Percentiles rank a stretch among this genome's conserved stretches.
phyloP scores from a whole-genome alignment of 148 eudicot species.

The Vaccinium vitisidaea region DNA sequence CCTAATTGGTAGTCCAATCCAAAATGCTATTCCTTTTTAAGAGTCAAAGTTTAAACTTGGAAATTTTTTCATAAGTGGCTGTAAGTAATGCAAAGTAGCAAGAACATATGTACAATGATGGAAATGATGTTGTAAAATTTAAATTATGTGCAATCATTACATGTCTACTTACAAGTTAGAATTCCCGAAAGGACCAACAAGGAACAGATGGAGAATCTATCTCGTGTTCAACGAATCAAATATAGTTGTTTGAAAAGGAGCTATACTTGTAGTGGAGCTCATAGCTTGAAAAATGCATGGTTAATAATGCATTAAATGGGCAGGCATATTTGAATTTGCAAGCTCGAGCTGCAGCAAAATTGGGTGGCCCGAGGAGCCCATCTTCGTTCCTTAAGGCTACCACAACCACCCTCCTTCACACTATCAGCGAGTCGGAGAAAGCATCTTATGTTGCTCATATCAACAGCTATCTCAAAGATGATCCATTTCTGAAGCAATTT shows the following conservation, averaged over 20 bases:
- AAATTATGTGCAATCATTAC: not conserved
- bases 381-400: constrained; percentile 83
- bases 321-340: constrained; percentile 79
- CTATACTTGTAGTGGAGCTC: not conserved
- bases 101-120: not conserved
- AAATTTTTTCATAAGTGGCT: not conserved
- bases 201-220: not conserved
- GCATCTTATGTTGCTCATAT: constrained; percentile 88
- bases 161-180: not conserved
- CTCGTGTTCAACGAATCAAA: not conserved
- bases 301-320: constrained; percentile 32
- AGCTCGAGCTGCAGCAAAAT: constrained; percentile 60
- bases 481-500: constrained; percentile 86
- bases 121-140: not conserved
- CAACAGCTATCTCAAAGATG: constrained; percentile 89
- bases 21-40: not conserved
- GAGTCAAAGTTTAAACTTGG: not conserved
- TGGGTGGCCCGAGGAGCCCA: constrained; percentile 62
- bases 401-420: constrained; percentile 88
- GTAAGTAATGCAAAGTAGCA: not conserved
- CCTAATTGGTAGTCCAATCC: not conserved
- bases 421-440: constrained; percentile 76
- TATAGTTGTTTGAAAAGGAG: not conserved
- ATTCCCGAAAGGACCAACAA: not conserved
- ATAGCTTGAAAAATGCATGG: constrained; percentile 27